These are phyloP conservation scores for Purshia tridentata DNA, from an alignment of 306 rosid genomes.

Conservation along the genomic window DNA sequence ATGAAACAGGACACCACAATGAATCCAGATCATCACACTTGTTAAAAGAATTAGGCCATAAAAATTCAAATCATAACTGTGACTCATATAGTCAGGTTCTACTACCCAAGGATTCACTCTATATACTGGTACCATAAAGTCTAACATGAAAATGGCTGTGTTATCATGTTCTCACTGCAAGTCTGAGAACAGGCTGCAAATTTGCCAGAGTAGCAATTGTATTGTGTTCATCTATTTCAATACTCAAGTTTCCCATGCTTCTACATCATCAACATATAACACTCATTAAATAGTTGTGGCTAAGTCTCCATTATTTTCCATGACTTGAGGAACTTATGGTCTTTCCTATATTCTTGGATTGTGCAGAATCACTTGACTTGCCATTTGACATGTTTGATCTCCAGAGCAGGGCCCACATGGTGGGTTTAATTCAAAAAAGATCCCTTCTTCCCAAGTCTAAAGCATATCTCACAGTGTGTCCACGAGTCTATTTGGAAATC, in stretches of 20 bases:
- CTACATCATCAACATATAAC: not conserved
- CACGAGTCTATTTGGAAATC: not conserved
- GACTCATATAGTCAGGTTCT: not conserved
- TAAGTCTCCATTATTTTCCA: not conserved
- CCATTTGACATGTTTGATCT: not conserved
- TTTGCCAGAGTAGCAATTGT: not conserved
- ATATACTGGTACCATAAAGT: not conserved
- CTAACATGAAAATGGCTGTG: not conserved
- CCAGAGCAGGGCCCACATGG: not conserved
- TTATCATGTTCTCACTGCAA: not conserved
- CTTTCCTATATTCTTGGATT: not conserved
- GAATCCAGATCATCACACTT: not conserved
- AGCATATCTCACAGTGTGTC: not conserved
- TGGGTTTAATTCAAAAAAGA: not conserved
- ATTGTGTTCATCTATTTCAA: not conserved
- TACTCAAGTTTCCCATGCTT: not conserved
- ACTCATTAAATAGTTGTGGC: not conserved
- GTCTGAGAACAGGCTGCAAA: not conserved
- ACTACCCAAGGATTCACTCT: constrained; percentile 1
- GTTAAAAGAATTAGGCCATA: not conserved
- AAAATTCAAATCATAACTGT: not conserved
- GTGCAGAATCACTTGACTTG: not conserved
- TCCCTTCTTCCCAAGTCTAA: not conserved
- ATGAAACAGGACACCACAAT: not conserved
- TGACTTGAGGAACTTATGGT: not conserved